Conservation (phyloP, 1,139 yeast species). For the Pichia sp. region DNA sequence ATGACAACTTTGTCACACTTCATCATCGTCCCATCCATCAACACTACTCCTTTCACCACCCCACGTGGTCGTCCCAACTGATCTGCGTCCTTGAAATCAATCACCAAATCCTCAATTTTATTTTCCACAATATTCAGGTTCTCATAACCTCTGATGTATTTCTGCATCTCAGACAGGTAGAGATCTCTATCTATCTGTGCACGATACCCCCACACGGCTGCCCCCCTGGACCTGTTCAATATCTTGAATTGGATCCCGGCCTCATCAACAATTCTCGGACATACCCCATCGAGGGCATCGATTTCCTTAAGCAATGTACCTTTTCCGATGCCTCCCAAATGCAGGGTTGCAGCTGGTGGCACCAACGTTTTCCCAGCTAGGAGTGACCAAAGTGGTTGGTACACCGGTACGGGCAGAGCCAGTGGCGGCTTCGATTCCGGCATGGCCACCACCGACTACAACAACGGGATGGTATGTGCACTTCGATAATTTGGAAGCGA, state of each 20-base stretch:
- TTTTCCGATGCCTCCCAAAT: slow-evolving; percentile 98
- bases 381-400: slow-evolving; percentile 72
- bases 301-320: slow-evolving; percentile 90
- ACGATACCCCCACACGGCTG: slow-evolving; percentile 98
- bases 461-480: slow-evolving; percentile 61
- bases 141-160: slow-evolving; percentile 51
- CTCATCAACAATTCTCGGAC: slow-evolving; percentile 75
- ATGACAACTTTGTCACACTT: slow-evolving; percentile 69
- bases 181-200: slow-evolving; percentile 90
- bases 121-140: slow-evolving; percentile 64
- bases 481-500: slow-evolving; percentile 33
- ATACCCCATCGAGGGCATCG: slow-evolving; percentile 94
- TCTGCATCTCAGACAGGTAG: slow-evolving; percentile 78
- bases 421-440: slow-evolving; percentile 97
- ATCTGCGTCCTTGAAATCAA: slow-evolving; percentile 40
- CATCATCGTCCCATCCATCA: slow-evolving; percentile 62
- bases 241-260: slow-evolving; percentile 94
- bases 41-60: slow-evolving; percentile 61
- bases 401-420: slow-evolving; percentile 87
- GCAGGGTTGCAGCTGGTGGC: slow-evolving; percentile 95
- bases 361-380: slow-evolving; percentile 70
- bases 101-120: slow-evolving; percentile 79
- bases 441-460: slow-evolving; percentile 97
- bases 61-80: slow-evolving; percentile 40
- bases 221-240: slow-evolving; percentile 82